Conservation (phyloP, 306 rosid species). For the Pterocarpus macrocarpus region DNA sequence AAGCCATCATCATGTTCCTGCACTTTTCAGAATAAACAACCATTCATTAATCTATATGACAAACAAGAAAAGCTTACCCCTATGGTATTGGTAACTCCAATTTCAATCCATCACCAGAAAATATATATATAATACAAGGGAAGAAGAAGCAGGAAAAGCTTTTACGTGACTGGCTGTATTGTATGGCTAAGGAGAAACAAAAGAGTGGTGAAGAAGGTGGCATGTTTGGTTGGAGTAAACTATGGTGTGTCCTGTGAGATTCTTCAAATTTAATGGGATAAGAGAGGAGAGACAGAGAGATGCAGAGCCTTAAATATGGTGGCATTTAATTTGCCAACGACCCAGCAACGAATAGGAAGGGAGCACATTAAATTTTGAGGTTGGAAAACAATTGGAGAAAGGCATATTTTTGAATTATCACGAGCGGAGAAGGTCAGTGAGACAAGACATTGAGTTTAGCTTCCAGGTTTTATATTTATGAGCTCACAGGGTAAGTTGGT, state of each 20-base stretch:
- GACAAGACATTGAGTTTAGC: constrained; percentile 45
- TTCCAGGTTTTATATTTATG: constrained; percentile 51
- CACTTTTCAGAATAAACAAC: constrained; percentile 17
- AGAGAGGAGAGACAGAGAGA: constrained; percentile 37
- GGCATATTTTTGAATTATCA: constrained; percentile 48
- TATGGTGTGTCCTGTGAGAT: constrained; percentile 45
- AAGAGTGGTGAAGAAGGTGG: constrained; percentile 40
- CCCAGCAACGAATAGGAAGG: constrained; percentile 51
- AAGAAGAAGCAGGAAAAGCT: not conserved
- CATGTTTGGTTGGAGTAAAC: constrained; percentile 34
- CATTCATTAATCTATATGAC: constrained; percentile 4
- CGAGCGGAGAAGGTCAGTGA: constrained; percentile 34
- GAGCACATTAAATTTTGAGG: constrained; percentile 53
- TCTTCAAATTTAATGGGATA: constrained; percentile 47
- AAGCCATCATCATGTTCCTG: constrained; percentile 21
- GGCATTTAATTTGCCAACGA: constrained; percentile 66
- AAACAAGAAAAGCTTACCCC: constrained; percentile 40
- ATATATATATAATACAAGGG: not conserved
- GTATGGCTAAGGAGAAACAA: not conserved
- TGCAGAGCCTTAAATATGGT: constrained; percentile 27
- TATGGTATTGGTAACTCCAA: not conserved
- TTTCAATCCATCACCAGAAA: not conserved
- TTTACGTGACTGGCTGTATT: constrained; percentile 12
- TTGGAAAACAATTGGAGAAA: constrained; percentile 22
- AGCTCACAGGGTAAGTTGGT: constrained; percentile 48